phyloP scores from a whole-genome alignment of 2,329 filamentous ascomycete species.

The Arthrobotrys iridis region DNA sequence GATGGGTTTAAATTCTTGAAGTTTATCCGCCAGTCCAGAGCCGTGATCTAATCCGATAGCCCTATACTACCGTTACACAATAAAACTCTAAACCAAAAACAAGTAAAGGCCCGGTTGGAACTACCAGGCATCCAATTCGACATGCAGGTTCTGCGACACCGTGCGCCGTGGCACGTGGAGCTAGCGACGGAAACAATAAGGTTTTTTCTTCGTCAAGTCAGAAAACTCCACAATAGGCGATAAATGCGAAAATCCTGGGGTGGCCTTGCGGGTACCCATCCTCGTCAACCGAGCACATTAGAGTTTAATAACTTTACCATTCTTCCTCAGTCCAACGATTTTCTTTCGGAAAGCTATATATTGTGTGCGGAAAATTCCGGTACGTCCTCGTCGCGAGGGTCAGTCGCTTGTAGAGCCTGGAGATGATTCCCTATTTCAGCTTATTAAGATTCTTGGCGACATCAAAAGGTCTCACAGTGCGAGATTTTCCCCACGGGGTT shows the following conservation, averaged over 20 bases:
- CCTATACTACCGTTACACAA: not conserved
- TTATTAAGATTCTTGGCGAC: constrained; percentile 5
- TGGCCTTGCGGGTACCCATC: not conserved
- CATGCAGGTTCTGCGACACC: not conserved
- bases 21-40: not conserved
- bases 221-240: constrained; percentile 14
- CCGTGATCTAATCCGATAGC: not conserved
- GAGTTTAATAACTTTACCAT: constrained; percentile 5
- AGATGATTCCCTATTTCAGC: constrained; percentile 4
- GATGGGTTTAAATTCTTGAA: not conserved
- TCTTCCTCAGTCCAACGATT: not conserved
- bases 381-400: not conserved
- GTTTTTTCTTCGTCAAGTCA: not conserved
- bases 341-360: not conserved
- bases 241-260: constrained; percentile 2
- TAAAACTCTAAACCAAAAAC: not conserved
- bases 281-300: constrained; percentile 21
- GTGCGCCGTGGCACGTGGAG: constrained; percentile 11
- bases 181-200: constrained; percentile 18
- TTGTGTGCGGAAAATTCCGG: not conserved
- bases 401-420: not conserved
- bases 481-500: constrained; percentile 27
- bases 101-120: not conserved
- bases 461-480: constrained; percentile 1
- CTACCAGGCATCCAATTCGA: not conserved